Conservation (phyloP, 352 stramenopile species). For the Phytophthora citricola region DNA sequence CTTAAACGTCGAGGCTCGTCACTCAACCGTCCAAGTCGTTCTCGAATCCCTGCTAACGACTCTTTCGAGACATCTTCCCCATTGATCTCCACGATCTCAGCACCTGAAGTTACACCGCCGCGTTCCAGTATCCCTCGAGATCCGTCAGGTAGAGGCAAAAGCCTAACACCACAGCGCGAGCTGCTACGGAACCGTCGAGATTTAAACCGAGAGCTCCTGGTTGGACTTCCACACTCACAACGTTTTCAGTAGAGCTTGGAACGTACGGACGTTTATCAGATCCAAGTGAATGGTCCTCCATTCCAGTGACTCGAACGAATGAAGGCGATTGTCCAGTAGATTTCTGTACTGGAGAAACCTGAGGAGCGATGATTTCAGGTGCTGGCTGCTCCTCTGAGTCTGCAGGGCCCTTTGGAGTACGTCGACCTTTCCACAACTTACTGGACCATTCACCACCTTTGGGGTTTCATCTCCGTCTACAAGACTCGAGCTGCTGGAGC, state of each 20-base stretch:
- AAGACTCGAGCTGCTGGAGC: slow-evolving; percentile 19
- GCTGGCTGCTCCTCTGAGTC: neutral
- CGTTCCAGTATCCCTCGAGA: slow-evolving; percentile 28
- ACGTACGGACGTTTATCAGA: slow-evolving; percentile 23
- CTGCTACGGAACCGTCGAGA: slow-evolving; percentile 42
- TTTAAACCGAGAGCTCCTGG: slow-evolving; percentile 65
- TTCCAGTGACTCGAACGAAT: slow-evolving; percentile 36
- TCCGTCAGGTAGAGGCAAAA: slow-evolving; percentile 67
- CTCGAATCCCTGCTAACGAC: no score
- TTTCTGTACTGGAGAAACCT: slow-evolving; percentile 3
- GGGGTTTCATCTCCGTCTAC: slow-evolving; percentile 6
- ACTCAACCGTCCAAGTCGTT: no score
- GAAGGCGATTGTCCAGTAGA: slow-evolving; percentile 10
- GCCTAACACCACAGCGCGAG: slow-evolving; percentile 60
- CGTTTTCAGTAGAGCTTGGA: slow-evolving; percentile 18
- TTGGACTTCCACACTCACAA: slow-evolving; percentile 56
- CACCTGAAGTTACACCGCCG: no score
- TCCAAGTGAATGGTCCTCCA: slow-evolving; percentile 19
- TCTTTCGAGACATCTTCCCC: no score
- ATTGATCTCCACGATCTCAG: no score
- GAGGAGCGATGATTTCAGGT: neutral
- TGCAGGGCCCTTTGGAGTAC: slow-evolving; percentile 1
- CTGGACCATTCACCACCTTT: neutral
- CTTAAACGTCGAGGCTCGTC: no score
- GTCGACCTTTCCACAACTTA: slow-evolving; percentile 15